Evolutionary conservation across 2,329 filamentous ascomycete species (phyloP).

Genomic region (Pseudogymnoascus sp.): DNA sequence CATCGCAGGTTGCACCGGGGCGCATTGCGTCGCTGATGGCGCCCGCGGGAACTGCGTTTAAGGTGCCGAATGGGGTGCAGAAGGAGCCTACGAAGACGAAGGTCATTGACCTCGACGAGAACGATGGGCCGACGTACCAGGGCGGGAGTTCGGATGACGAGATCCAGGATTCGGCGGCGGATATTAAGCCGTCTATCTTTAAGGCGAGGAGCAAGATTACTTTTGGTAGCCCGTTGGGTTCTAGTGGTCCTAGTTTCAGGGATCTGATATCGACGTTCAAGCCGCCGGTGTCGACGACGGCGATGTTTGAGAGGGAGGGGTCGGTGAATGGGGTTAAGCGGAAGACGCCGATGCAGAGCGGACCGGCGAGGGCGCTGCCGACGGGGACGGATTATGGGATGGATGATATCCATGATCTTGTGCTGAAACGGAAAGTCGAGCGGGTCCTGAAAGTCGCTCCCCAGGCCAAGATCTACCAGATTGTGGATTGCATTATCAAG

Average conservation of each 20-base stretch:
- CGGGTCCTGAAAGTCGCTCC: slow-evolving; percentile 45
- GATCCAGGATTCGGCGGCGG: slow-evolving; percentile 42
- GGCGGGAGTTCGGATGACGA: slow-evolving; percentile 61
- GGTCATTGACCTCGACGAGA: slow-evolving; percentile 47
- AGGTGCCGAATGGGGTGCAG: slow-evolving; percentile 40
- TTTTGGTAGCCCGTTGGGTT: background rate
- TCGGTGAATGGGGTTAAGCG: background rate
- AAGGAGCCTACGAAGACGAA: slow-evolving; percentile 37
- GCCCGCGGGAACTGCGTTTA: slow-evolving; percentile 67
- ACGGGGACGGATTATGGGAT: slow-evolving; percentile 41
- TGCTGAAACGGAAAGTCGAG: slow-evolving; percentile 44
- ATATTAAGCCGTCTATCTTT: slow-evolving; percentile 57
- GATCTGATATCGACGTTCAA: slow-evolving; percentile 3
- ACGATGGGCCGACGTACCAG: slow-evolving; percentile 50
- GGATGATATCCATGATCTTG: slow-evolving; percentile 45
- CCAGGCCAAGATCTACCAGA: slow-evolving; percentile 38
- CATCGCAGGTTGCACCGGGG: background rate
- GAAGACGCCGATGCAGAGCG: slow-evolving; percentile 29
- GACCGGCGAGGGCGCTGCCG: slow-evolving; percentile 38
- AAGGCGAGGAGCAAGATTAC: slow-evolving; percentile 23
- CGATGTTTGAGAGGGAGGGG: background rate
- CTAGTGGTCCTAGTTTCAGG: background rate
- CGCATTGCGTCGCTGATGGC: slow-evolving; percentile 59
- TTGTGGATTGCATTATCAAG: slow-evolving; percentile 44
- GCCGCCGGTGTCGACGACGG: background rate